A percentile compares a stretch with the other conserved stretches of the same genome.
Evolutionary conservation across 805 yeast species (phyloP).

Genomic region (Metschnikowia gruessii): DNA sequence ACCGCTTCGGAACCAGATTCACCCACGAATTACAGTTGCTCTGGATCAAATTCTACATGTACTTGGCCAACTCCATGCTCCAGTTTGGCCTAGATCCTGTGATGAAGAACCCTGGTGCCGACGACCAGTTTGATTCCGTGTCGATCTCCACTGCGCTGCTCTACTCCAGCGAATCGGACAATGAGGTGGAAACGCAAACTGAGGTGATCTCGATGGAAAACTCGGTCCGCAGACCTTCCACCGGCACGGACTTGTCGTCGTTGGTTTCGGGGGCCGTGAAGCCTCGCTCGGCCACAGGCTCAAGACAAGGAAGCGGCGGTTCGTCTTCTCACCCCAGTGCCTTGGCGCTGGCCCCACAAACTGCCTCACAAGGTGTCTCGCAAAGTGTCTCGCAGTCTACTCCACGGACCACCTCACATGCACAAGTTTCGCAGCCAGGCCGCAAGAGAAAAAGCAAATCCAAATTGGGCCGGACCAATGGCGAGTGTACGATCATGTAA

Average conservation of each 20-base stretch:
- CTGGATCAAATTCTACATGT: conserved; percentile 70
- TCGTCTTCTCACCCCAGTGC: no score
- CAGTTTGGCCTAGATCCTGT: conserved; percentile 59
- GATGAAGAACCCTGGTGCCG: conserved; percentile 17
- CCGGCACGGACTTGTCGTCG: conserved; percentile 12
- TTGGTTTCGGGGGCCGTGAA: neutral
- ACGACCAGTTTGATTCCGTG: neutral
- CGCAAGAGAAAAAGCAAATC: conserved; percentile 8
- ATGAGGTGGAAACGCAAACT: neutral
- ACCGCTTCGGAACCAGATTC: conserved; percentile 55
- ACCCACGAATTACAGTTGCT: conserved; percentile 60
- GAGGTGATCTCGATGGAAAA: conserved; percentile 6
- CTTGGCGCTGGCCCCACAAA: no score
- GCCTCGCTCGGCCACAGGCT: no score
- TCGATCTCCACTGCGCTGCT: conserved; percentile 10
- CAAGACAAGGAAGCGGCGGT: no score
- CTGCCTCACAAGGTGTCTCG: neutral
- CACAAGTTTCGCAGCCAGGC: neutral
- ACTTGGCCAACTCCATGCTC: conserved; percentile 62
- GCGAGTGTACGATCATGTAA: conserved; percentile 16
- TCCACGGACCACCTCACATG: no score
- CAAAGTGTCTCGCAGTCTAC: neutral
- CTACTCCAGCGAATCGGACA: conserved; percentile 10
- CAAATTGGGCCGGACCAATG: conserved; percentile 10
- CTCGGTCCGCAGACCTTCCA: conserved; percentile 12